phyloP scores from a whole-genome alignment of 768 basidiomycete genomes.

The Leccinum disarticulatum region DNA sequence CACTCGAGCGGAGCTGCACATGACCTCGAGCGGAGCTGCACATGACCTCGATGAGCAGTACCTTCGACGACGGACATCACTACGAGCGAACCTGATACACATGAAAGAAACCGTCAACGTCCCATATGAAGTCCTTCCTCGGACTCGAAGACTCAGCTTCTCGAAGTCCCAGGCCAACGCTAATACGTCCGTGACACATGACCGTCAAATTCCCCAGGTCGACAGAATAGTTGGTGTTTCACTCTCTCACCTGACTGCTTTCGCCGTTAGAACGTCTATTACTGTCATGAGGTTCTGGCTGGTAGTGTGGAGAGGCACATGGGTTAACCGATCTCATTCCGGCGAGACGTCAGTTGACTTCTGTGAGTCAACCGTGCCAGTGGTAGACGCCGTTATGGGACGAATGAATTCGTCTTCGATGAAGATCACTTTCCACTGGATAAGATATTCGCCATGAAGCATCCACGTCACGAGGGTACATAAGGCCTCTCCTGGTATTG shows the following conservation, averaged over 20 bases:
- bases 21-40: background rate
- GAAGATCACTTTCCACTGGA: slow-evolving; percentile 1
- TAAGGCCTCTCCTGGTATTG: slow-evolving; percentile 8
- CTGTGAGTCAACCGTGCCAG: background rate
- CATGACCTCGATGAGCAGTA: too few relatives aligned
- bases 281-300: too few relatives aligned
- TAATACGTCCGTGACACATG: background rate
- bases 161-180: too few relatives aligned
- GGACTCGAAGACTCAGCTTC: background rate
- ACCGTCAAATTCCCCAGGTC: background rate
- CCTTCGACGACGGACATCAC: too few relatives aligned
- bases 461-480: background rate
- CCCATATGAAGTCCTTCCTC: background rate
- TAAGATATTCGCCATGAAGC: slow-evolving; percentile 9
- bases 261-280: background rate
- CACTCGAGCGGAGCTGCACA: background rate
- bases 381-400: slow-evolving; percentile 2
- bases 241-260: background rate
- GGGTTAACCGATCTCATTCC: background rate
- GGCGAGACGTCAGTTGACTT: background rate
- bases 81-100: background rate
- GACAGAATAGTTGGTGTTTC: background rate
- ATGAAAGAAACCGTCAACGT: background rate
- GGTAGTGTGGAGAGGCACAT: background rate
- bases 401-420: background rate